A percentile compares a stretch with the other conserved stretches of the same genome.
Conservation (phyloP, 2,329 filamentous ascomycete species). For the Fusarium xyrophilum region DNA sequence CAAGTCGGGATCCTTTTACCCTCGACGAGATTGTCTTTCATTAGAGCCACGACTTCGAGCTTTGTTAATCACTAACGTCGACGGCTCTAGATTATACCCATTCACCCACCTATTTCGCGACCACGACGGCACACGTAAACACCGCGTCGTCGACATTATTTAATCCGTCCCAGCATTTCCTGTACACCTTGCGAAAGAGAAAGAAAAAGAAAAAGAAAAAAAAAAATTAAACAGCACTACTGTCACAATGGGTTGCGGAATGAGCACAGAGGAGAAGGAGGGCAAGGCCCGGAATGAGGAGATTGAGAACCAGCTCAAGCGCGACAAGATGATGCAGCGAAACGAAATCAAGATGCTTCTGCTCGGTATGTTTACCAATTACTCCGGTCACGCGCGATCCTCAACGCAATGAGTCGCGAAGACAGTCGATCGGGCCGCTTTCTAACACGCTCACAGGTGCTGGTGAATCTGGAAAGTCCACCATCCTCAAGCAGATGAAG, state of each 20-base stretch:
- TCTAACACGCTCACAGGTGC: slow-evolving; percentile 68
- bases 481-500: slow-evolving; percentile 99
- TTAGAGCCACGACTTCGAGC: slow-evolving; percentile 32
- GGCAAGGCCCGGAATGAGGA: slow-evolving; percentile 99
- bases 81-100: slow-evolving; percentile 18
- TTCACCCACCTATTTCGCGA: slow-evolving; percentile 10
- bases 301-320: slow-evolving; percentile 99
- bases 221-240: slow-evolving; percentile 39
- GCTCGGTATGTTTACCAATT: slow-evolving; percentile 69
- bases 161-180: slow-evolving; percentile 12
- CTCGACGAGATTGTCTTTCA: slow-evolving; percentile 26
- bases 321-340: slow-evolving; percentile 97
- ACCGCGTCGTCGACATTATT: slow-evolving; percentile 31
- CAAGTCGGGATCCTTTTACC: slow-evolving; percentile 21
- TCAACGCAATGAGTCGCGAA: not conserved
- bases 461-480: slow-evolving; percentile 94
- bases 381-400: not conserved
- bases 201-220: too few relatives aligned
- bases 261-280: slow-evolving; percentile 99
- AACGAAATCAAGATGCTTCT: slow-evolving; percentile 99
- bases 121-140: slow-evolving; percentile 24
- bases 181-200: slow-evolving; percentile 20
- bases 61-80: slow-evolving; percentile 28
- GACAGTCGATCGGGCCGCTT: not conserved
- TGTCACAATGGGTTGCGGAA: slow-evolving; percentile 96